Evolutionary conservation across 306 rosid species (phyloP).

Genomic region (Cyclanthera cordifolia): DNA sequence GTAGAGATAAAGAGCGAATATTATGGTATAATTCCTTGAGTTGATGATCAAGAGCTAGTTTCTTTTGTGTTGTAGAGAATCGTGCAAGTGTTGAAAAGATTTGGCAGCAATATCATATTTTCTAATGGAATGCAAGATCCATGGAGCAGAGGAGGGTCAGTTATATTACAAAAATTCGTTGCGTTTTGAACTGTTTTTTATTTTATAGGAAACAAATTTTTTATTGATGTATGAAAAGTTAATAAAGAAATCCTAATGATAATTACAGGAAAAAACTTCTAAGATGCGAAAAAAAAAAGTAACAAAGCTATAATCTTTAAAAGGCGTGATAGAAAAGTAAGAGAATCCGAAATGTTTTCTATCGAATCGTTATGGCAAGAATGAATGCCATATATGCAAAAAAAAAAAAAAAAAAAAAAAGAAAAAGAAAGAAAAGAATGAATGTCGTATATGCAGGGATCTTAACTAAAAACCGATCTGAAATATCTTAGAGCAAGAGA

Average conservation of each 20-base stretch:
- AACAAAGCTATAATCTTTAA: no score
- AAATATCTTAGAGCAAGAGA: background rate
- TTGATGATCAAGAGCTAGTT: background rate
- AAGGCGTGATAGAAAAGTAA: no score
- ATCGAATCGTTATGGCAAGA: no score
- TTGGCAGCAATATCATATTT: constrained; percentile 15
- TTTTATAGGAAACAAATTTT: no score
- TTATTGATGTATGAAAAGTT: no score
- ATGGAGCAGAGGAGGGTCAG: constrained; percentile 16
- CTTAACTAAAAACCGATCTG: background rate
- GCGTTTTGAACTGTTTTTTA: background rate
- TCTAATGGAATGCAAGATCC: constrained; percentile 14
- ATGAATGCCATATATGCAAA: no score
- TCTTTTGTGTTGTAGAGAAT: constrained; percentile 11
- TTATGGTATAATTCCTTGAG: background rate
- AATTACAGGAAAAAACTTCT: no score
- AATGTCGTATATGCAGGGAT: background rate
- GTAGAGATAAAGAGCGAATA: no score
- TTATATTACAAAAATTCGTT: background rate
- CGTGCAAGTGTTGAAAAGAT: constrained; percentile 6
- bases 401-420: no score
- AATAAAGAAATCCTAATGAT: no score
- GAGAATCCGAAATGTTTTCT: no score
- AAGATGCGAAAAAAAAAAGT: no score
- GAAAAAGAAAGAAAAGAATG: background rate